Percentiles rank a stretch among this genome's conserved stretches.
Evolutionary conservation across 75 land plant genomes (phyloP).

Genomic region (Sequoia sempervirens): DNA sequence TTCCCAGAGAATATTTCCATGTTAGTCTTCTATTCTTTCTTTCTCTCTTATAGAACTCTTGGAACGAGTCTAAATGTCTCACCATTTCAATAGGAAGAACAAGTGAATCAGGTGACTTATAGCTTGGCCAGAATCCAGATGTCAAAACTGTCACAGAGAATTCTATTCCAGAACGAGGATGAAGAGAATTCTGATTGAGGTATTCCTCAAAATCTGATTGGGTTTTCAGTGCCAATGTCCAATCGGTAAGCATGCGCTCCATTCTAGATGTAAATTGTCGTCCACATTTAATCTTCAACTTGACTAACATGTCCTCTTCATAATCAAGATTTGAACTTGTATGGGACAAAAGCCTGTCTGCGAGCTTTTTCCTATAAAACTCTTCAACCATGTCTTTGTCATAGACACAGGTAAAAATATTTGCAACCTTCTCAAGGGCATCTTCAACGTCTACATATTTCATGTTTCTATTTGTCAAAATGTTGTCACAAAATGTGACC

Average conservation of each 20-base stretch:
- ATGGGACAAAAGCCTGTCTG: conserved; percentile 77
- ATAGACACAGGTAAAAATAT: conserved; percentile 74
- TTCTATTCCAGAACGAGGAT: conserved; percentile 75
- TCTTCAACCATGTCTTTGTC: conserved; percentile 9
- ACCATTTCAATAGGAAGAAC: conserved; percentile 90
- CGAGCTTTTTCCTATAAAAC: conserved; percentile 71
- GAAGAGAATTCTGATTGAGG: conserved; percentile 31
- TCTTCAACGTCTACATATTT: conserved; percentile 84
- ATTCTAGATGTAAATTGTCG: conserved; percentile 84
- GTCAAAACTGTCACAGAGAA: conserved; percentile 85
- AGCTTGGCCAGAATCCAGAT: conserved; percentile 89
- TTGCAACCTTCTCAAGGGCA: conserved; percentile 82
- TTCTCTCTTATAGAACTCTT: conserved; percentile 69
- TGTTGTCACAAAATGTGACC: conserved; percentile 85
- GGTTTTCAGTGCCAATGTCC: conserved; percentile 77
- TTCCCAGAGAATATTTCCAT: conserved; percentile 86
- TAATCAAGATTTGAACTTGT: conserved; percentile 86
- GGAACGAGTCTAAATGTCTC: conserved; percentile 74
- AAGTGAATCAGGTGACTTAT: conserved; percentile 70
- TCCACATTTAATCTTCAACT: conserved; percentile 88
- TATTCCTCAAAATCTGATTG: conserved; percentile 75
- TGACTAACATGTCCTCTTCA: conserved; percentile 81
- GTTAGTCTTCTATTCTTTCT: conserved; percentile 75
- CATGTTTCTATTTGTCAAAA: conserved; percentile 73
- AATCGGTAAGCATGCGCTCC: conserved; percentile 93